Percentiles rank a stretch among this genome's conserved stretches.
Conservation (phyloP, 1,284 basidiomycete genomes). For the Leccinum angustisporum region DNA sequence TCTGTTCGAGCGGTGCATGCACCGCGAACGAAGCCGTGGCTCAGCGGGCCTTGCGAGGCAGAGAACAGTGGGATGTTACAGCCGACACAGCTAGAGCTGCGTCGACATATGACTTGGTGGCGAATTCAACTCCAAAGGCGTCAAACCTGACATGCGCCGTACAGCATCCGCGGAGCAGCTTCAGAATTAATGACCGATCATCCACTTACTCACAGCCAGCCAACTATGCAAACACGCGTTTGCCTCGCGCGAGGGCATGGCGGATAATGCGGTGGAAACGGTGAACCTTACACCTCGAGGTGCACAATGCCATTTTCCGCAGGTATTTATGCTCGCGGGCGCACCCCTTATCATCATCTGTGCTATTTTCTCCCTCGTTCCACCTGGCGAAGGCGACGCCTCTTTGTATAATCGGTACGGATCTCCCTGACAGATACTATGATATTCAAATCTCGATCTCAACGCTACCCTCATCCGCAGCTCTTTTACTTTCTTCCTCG, state of each 20-base stretch:
- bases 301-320: not conserved
- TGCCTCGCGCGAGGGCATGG: constrained; percentile 3
- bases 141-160: not conserved
- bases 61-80: not conserved
- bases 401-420: constrained; percentile 12
- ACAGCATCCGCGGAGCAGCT: not conserved
- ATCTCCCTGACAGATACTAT: constrained; percentile 4
- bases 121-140: not conserved
- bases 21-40: no score
- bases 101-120: not conserved
- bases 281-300: not conserved
- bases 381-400: not conserved
- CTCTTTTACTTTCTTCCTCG: constrained; percentile 2
- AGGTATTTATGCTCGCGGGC: constrained; percentile 1
- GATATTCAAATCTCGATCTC: constrained; percentile 1
- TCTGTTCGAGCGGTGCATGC: no score
- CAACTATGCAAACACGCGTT: constrained; percentile 5
- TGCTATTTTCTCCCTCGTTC: not conserved
- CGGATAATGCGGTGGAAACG: not conserved
- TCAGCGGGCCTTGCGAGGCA: not conserved
- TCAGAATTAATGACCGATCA: not conserved
- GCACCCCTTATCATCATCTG: not conserved
- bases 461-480: constrained; percentile 1
- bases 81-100: not conserved
- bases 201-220: not conserved